Evolutionary conservation across 768 basidiomycete genomes (phyloP).

Genomic region (Termitomyces sp.): DNA sequence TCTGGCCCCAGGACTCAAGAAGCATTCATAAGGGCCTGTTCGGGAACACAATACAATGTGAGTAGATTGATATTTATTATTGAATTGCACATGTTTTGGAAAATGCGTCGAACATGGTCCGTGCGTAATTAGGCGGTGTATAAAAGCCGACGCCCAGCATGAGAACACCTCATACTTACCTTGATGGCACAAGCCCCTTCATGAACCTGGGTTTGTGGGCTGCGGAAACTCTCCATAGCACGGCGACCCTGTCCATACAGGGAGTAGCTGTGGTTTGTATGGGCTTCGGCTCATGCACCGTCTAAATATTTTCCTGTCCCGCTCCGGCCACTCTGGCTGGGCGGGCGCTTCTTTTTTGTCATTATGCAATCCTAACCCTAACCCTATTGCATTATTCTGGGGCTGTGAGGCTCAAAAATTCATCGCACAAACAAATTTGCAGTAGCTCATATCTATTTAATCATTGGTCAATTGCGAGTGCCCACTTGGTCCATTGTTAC

Average conservation of each 20-base stretch:
- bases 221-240: slow-evolving; percentile 56
- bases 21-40: too few relatives aligned
- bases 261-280: slow-evolving; percentile 47
- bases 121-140: slow-evolving; percentile 27
- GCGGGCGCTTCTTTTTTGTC: slow-evolving; percentile 30
- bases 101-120: slow-evolving; percentile 23
- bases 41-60: too few relatives aligned
- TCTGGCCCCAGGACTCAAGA: background rate
- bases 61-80: background rate
- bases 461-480: background rate
- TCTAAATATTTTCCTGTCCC: slow-evolving; percentile 62
- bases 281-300: slow-evolving; percentile 59
- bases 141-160: slow-evolving; percentile 17
- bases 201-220: slow-evolving; percentile 51
- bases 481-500: background rate
- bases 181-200: slow-evolving; percentile 59
- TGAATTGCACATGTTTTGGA: background rate
- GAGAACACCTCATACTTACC: slow-evolving; percentile 45
- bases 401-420: too few relatives aligned
- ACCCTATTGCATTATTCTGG: slow-evolving; percentile 27
- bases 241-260: slow-evolving; percentile 67
- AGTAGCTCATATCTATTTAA: background rate
- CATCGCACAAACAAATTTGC: too few relatives aligned
- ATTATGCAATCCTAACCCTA: slow-evolving; percentile 36
- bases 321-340: slow-evolving; percentile 45